phyloP scores from a whole-genome alignment of 176 grass and related monocot species.

The Oryza punctata region DNA sequence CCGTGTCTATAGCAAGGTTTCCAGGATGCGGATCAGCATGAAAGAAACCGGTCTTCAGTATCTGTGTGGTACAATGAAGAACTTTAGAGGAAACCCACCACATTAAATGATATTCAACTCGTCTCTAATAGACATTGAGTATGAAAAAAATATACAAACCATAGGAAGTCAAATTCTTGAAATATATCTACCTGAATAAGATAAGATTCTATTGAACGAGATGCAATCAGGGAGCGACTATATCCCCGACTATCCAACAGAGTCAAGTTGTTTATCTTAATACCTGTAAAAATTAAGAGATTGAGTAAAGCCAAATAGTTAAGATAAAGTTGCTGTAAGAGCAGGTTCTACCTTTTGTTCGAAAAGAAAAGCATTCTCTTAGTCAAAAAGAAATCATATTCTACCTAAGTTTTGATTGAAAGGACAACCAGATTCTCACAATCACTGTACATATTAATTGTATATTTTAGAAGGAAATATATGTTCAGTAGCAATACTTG shows the following conservation, averaged over 20 bases:
- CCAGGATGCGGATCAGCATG: conserved; percentile 98
- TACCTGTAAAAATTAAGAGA: conserved; percentile 53
- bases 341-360: background rate
- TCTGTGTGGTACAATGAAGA: conserved; percentile 56
- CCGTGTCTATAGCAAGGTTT: conserved; percentile 90
- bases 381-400: background rate
- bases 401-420: background rate
- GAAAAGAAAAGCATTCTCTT: too few species aligned
- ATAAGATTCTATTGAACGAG: conserved; percentile 91
- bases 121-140: background rate
- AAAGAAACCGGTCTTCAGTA: conserved; percentile 93
- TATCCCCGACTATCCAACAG: conserved; percentile 71
- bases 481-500: background rate
- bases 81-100: conserved; percentile 22
- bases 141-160: conserved; percentile 1
- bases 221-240: conserved; percentile 80
- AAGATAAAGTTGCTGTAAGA: conserved; percentile 23
- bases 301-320: conserved; percentile 15
- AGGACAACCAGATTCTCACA: background rate
- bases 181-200: conserved; percentile 79
- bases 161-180: background rate
- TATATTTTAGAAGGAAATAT: too few species aligned
- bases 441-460: background rate
- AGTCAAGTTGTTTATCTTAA: conserved; percentile 86
- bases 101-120: conserved; percentile 23